Base-by-base conservation (phyloP, 2,329 filamentous ascomycete genomes). In the Fusarium miscanthi region DNA sequence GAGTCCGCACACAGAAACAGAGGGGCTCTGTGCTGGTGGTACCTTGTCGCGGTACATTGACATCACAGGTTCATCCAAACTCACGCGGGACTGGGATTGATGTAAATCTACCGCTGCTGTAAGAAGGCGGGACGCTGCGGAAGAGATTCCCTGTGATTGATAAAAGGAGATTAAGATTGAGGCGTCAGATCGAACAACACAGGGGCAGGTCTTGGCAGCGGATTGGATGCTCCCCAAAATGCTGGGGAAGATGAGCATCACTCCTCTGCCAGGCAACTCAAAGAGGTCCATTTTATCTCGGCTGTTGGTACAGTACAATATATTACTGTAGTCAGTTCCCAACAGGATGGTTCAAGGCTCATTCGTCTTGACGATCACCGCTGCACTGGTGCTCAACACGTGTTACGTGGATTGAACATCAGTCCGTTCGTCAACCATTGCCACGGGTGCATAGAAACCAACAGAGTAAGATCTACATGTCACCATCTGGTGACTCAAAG, bases 391-490 rank as follows among this genome's bases (percentile, higher is more conserved):
- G 30, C 54, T 54, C 41, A 57, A 54, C 71, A 72, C 67, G 71
- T 74, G 71, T 72, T 52, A 42, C 63, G 64, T 74, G 68, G 71
- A 69, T 35, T 72, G 59, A 73, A 53, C 57, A n/a, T 56, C 46
- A 70, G 31, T 63, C 48, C 52, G 49, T 63, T 46, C 59, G 46
- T 67, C 25, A 57, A 68, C 58, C 70, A 72, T 53, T 59, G 56
- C 63, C 59, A 40, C 53, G 70, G 70, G 58, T 72, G 58, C 48
- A n/a, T 54, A n/a, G 41, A 54, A 68, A 67, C 66, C 58, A 74
- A 71, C 70, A 52, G 51, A 74, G 67, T 58, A 73, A 71, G 70
- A 74, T 73, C 70, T 69, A 65, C 70, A 59, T 23, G 43, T 43
- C 38, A 42, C 21, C 54, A 59, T 53, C 70, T 59, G 51, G 59